phyloP scores from a whole-genome alignment of 345 rosid species.

The Excoecaria cochinchinensis region DNA sequence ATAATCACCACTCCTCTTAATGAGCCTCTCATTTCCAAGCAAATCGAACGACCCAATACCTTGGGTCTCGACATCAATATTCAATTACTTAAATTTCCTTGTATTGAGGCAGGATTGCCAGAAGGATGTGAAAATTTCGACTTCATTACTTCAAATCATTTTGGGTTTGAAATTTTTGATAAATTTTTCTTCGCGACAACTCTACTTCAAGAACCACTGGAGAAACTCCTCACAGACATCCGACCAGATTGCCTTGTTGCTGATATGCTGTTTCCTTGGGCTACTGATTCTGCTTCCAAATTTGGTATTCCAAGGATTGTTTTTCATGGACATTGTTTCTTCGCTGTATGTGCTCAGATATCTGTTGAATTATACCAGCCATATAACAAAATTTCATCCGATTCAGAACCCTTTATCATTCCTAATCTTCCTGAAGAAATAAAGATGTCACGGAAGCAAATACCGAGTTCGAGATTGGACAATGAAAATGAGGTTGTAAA shows the following conservation, averaged over 20 bases:
- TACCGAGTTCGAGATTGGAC: neutral
- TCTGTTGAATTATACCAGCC: conserved; percentile 20
- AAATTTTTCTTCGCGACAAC: neutral
- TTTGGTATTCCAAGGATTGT: neutral
- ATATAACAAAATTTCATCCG: conserved; percentile 22
- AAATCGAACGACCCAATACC: conserved; percentile 24
- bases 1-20: conserved; percentile 51
- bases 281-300: neutral
- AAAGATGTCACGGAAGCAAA: conserved; percentile 17
- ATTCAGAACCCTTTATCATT: conserved; percentile 30
- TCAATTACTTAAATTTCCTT: neutral
- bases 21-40: conserved; percentile 27
- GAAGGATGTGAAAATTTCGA: conserved; percentile 27
- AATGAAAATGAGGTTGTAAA: neutral
- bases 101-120: conserved; percentile 31
- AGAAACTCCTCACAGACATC: neutral
- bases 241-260: neutral
- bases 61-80: conserved; percentile 21
- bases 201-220: neutral
- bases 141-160: neutral
- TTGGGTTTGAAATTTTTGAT: neutral
- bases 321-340: neutral
- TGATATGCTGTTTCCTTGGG: neutral
- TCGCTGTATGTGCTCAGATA: neutral
- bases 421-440: conserved; percentile 39